Evolutionary conservation across 1,284 basidiomycete species (phyloP).

Genomic region (Pterulicium gracile): DNA sequence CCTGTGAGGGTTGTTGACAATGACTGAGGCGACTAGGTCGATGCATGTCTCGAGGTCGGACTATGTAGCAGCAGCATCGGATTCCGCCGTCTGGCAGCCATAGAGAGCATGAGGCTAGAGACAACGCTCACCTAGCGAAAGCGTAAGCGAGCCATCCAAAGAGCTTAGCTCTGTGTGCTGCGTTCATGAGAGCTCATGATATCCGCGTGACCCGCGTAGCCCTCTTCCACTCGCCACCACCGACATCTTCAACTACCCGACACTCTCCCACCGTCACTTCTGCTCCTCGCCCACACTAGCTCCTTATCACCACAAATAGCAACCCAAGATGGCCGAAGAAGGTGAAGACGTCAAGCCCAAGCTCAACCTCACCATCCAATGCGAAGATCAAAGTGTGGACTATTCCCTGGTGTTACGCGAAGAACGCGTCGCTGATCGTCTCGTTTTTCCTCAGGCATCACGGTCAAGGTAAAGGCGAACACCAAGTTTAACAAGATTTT

Average conservation of each 20-base stretch:
- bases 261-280: too few relatives aligned
- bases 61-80: too few relatives aligned
- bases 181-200: not conserved
- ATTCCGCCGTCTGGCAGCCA: too few relatives aligned
- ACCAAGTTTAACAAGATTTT: slow-evolving; percentile 60
- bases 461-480: slow-evolving; percentile 51
- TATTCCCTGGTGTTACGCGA: not conserved
- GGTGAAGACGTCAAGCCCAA: slow-evolving; percentile 60
- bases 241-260: too few relatives aligned
- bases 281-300: not conserved
- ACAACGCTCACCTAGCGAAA: slow-evolving; percentile 49
- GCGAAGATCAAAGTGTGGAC: slow-evolving; percentile 32
- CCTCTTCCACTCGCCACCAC: too few relatives aligned
- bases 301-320: not conserved
- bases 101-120: too few relatives aligned
- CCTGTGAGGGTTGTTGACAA: too few relatives aligned
- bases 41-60: too few relatives aligned
- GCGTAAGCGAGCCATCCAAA: slow-evolving; percentile 70
- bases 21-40: too few relatives aligned
- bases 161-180: slow-evolving; percentile 38
- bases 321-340: slow-evolving; percentile 37
- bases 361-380: slow-evolving; percentile 42
- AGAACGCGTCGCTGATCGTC: too few relatives aligned
- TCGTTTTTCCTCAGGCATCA: slow-evolving; percentile 30
- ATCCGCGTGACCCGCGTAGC: not conserved